Evolutionary conservation across 1,139 yeast genomes (phyloP).

Genomic region (Hemisphaericaspora subhashii): DNA sequence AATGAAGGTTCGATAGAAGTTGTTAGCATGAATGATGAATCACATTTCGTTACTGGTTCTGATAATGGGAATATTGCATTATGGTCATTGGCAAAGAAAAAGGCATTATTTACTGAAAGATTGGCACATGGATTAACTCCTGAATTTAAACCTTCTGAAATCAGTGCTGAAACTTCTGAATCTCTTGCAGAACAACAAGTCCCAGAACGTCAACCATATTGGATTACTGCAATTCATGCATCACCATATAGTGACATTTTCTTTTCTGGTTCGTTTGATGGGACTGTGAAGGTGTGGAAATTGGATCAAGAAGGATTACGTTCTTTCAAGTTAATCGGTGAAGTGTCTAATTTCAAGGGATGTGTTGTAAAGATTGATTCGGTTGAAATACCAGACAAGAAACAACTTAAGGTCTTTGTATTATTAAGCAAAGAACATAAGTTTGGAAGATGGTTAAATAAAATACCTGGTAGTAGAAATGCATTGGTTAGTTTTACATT

Average conservation of each 20-base stretch:
- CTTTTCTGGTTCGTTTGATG: constrained; percentile 87
- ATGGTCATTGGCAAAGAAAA: constrained; percentile 90
- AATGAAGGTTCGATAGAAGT: constrained; percentile 91
- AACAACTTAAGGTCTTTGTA: constrained; percentile 58
- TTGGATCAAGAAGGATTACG: constrained; percentile 60
- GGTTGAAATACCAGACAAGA: constrained; percentile 55
- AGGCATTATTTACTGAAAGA: constrained; percentile 70
- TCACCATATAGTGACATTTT: constrained; percentile 89
- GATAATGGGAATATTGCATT: constrained; percentile 87
- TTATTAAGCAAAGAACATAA: constrained; percentile 82
- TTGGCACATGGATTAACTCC: constrained; percentile 79
- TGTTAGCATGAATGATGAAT: constrained; percentile 88
- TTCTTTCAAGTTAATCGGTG: constrained; percentile 55
- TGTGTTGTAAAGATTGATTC: constrained; percentile 68
- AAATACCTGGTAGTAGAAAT: constrained; percentile 43
- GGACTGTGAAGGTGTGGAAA: constrained; percentile 75
- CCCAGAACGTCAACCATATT: constrained; percentile 74
- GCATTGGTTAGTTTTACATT: constrained; percentile 41
- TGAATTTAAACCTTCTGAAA: constrained; percentile 41
- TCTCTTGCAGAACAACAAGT: constrained; percentile 48
- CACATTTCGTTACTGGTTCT: constrained; percentile 90
- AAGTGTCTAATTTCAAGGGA: constrained; percentile 63
- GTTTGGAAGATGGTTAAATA: constrained; percentile 76
- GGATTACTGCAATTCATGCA: constrained; percentile 81
- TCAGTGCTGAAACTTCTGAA: constrained; percentile 66